phyloP scores from a whole-genome alignment of 768 basidiomycete genomes.

The Hericium erinaceus region DNA sequence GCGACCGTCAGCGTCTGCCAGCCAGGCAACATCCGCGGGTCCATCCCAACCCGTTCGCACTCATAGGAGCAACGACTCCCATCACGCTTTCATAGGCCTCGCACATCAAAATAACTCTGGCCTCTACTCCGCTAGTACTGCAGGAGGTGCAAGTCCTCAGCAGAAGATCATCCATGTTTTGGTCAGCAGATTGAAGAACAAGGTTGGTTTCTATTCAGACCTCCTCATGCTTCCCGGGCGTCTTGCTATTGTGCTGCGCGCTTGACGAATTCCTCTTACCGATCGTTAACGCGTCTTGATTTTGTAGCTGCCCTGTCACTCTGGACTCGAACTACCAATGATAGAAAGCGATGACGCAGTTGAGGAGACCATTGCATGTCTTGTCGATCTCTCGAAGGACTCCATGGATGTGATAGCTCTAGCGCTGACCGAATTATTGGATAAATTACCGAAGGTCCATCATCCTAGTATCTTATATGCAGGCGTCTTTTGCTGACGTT shows the following conservation, averaged over 20 bases:
- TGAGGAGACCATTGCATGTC: constrained; percentile 65
- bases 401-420: constrained; percentile 75
- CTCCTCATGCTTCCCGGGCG: neutral
- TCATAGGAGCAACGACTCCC: constrained; percentile 57
- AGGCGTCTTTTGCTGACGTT: neutral
- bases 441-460: constrained; percentile 66
- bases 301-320: constrained; percentile 73
- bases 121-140: constrained; percentile 26
- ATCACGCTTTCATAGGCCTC: constrained; percentile 13
- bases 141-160: constrained; percentile 43
- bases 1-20: constrained; percentile 52
- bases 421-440: constrained; percentile 68
- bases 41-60: constrained; percentile 34
- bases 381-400: constrained; percentile 72
- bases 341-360: constrained; percentile 72
- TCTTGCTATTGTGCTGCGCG: neutral
- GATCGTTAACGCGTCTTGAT: neutral
- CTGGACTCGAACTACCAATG: constrained; percentile 61
- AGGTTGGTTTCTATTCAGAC: constrained; percentile 36
- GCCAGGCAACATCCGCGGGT: constrained; percentile 22
- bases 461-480: neutral
- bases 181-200: constrained; percentile 72
- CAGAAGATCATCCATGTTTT: constrained; percentile 76
- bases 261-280: neutral
- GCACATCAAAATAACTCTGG: constrained; percentile 13